A percentile compares a stretch with the other conserved stretches of the same genome.
phyloP scores from a whole-genome alignment of 1,139 yeast genomes.

The Yamadazyma triangularis region DNA sequence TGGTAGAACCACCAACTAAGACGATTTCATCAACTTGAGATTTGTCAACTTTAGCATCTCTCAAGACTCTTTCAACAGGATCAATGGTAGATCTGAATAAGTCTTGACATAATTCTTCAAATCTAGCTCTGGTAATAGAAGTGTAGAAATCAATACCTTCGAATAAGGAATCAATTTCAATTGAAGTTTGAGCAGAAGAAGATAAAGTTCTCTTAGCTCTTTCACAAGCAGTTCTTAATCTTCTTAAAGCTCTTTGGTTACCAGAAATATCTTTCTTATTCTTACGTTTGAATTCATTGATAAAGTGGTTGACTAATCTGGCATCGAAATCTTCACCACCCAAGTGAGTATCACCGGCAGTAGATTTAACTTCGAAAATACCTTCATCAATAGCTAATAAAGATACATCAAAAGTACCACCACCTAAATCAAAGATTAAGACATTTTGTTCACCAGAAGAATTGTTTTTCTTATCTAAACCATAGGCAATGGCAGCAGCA shows the following conservation, averaged over 20 bases:
- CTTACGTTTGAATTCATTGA: conserved; percentile 34
- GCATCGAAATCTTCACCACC: conserved; percentile 75
- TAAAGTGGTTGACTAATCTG: conserved; percentile 30
- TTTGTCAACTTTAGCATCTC: conserved; percentile 38
- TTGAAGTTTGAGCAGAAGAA: conserved; percentile 37
- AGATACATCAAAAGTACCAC: conserved; percentile 98
- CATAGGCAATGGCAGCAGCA: conserved; percentile 60
- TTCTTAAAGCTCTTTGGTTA: conserved; percentile 36
- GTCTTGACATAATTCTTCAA: conserved; percentile 41
- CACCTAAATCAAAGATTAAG: conserved; percentile 92
- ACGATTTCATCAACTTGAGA: conserved; percentile 36
- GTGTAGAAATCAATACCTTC: conserved; percentile 41
- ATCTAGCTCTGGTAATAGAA: conserved; percentile 40
- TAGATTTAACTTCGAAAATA: conserved; percentile 93
- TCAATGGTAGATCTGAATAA: conserved; percentile 40
- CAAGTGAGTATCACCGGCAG: conserved; percentile 97
- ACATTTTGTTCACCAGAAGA: conserved; percentile 67
- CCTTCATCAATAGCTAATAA: conserved; percentile 90
- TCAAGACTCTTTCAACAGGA: conserved; percentile 40
- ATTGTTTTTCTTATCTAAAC: conserved; percentile 64
- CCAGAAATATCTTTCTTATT: conserved; percentile 31
- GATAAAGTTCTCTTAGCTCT: conserved; percentile 40
- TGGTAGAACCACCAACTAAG: conserved; percentile 42
- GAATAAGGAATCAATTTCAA: conserved; percentile 35
- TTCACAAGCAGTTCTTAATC: conserved; percentile 41